A percentile compares a stretch with the other conserved stretches of the same genome.
phyloP scores from a whole-genome alignment of 192 early-diverging fungal species.

The Coemansia pectinata region DNA sequence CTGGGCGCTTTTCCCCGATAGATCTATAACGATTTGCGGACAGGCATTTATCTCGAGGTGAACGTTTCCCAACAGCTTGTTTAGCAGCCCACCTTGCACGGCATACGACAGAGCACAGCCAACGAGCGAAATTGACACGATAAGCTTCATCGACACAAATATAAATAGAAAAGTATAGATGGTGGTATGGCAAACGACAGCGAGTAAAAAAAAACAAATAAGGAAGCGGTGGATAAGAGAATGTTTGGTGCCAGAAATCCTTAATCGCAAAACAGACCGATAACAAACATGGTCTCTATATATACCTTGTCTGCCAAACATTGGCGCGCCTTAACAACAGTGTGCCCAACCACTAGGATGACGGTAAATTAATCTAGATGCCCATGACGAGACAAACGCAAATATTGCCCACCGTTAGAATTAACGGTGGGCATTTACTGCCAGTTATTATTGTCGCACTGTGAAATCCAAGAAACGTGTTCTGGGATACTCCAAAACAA shows the following conservation, averaged over 20 bases:
- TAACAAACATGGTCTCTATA: constrained; percentile 8
- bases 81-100: constrained; percentile 29
- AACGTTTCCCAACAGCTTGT: constrained; percentile 27
- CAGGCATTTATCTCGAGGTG: constrained; percentile 32
- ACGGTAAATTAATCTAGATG: background rate
- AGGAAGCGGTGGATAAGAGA: background rate
- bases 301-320: background rate
- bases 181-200: background rate
- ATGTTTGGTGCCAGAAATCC: background rate
- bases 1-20: background rate
- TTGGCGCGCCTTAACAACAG: background rate
- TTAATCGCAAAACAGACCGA: background rate
- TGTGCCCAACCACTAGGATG: background rate
- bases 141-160: constrained; percentile 12
- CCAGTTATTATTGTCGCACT: background rate
- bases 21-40: constrained; percentile 11
- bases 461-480: background rate
- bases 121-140: constrained; percentile 12
- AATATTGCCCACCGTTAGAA: background rate
- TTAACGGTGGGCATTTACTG: constrained; percentile 3
- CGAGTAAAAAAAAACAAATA: background rate
- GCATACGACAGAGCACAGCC: background rate
- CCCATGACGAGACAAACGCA: background rate
- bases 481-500: background rate
- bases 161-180: background rate